Conservation (phyloP, 495 filamentous ascomycete species). For the Daldinia childiae region DNA sequence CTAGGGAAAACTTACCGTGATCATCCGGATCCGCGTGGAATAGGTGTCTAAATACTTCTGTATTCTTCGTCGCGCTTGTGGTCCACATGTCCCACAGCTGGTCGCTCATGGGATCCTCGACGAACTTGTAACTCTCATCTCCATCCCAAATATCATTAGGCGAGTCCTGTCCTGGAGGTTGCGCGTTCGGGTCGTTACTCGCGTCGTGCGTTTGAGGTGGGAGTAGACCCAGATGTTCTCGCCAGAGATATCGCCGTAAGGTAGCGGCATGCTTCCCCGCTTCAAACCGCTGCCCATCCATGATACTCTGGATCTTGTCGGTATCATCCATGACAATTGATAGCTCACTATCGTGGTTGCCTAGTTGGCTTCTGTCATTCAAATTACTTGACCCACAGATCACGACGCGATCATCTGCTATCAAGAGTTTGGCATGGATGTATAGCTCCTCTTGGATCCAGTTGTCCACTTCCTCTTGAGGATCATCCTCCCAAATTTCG, state of each 20-base stretch:
- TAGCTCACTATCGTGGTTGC: constrained; percentile 91
- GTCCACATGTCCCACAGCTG: constrained; percentile 89
- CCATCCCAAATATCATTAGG: constrained; percentile 73
- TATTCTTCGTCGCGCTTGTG: constrained; percentile 77
- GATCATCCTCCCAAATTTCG: constrained; percentile 75
- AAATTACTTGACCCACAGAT: constrained; percentile 92
- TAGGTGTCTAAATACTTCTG: constrained; percentile 81
- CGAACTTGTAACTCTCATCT: constrained; percentile 74
- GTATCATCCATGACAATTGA: constrained; percentile 91
- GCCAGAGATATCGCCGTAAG: constrained; percentile 86
- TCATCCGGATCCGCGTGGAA: constrained; percentile 96
- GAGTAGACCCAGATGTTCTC: constrained; percentile 89
- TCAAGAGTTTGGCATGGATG: constrained; percentile 87
- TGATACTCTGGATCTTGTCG: constrained; percentile 72
- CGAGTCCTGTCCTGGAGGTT: constrained; percentile 74
- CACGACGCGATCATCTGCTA: constrained; percentile 81
- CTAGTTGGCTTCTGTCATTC: constrained; percentile 92
- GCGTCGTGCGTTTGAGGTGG: constrained; percentile 78
- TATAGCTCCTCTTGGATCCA: constrained; percentile 97
- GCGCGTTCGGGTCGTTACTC: constrained; percentile 77
- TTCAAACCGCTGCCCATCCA: constrained; percentile 80
- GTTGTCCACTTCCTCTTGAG: constrained; percentile 78
- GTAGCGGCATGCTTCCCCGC: constrained; percentile 82
- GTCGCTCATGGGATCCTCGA: constrained; percentile 83
- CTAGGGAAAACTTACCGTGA: constrained; percentile 59